A percentile compares a stretch with the other conserved stretches of the same genome.
Evolutionary conservation across 2,329 filamentous ascomycete species (phyloP).

Genomic region (Colletotrichum godetiae): DNA sequence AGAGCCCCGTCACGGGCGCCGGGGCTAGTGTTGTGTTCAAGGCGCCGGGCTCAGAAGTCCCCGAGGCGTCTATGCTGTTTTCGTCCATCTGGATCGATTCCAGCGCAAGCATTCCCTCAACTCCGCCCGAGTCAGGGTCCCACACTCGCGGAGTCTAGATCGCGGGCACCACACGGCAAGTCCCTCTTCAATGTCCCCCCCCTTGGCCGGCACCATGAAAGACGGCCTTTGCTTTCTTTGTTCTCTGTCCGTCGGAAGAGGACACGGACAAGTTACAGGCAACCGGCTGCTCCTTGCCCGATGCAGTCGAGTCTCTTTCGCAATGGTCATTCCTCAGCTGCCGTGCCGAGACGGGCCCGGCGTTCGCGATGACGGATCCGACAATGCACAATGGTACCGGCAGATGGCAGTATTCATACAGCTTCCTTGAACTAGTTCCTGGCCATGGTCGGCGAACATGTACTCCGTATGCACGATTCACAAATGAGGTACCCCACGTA

Average conservation of each 20-base stretch:
- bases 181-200: constrained; percentile 16
- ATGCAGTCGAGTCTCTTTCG: constrained; percentile 4
- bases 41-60: constrained; percentile 32
- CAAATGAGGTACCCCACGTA: constrained; percentile 6
- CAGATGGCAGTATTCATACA: neutral
- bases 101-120: constrained; percentile 31
- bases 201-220: constrained; percentile 14
- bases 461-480: neutral
- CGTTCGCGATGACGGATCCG: constrained; percentile 11
- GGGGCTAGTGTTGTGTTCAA: constrained; percentile 32
- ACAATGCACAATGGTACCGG: neutral
- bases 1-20: constrained; percentile 28
- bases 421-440: neutral
- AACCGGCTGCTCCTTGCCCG: constrained; percentile 3
- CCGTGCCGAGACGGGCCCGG: constrained; percentile 19
- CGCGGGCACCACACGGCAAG: constrained; percentile 32
- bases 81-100: constrained; percentile 29
- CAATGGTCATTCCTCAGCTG: neutral
- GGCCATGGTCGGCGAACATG: neutral
- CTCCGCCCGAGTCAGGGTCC: constrained; percentile 34
- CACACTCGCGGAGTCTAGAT: constrained; percentile 34
- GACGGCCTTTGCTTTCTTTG: constrained; percentile 22
- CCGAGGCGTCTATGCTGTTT: constrained; percentile 34
- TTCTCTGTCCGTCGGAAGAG: constrained; percentile 22
- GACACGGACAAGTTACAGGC: neutral